Evolutionary conservation across 306 rosid genomes (phyloP), one percentile per base, ranked within the genome.

Genomic region (Malus sieversii): DNA sequence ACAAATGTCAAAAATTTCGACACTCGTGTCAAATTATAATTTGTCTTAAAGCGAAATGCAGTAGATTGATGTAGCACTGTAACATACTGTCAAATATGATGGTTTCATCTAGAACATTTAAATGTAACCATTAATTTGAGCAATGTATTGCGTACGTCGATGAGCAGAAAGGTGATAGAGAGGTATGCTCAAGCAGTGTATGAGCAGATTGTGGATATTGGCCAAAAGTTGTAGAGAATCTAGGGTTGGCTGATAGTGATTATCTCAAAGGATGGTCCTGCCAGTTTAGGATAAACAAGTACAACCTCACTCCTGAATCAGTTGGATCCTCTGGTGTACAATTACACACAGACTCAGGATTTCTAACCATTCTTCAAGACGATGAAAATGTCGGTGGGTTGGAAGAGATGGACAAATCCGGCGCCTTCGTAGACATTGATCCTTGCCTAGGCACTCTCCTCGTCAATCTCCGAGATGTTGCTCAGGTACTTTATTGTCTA

Each of bases 311-410:
- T 45, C 84, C 86, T 20, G 78, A 88, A 86, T 29, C 84, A 4
- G 74, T 83, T 8, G 95, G 95, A 3, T 78, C 85, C 14, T 84
- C 42, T 27, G 92, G 91, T 4, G 87, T 86, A 11, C 84, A 82
- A 22, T 8, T 84, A 0, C 95, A 89, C 82, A 86, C 90, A 2
- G 91, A 88, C 84, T 82, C 89, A 12, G 80, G 89, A 4, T 86
- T 88, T 70, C 13, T 88, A 16, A 89, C 92, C 45, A 78, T 86
- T 73, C 88, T 91, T 73, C 95, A 86, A 78, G 96, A 89, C 2
- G 92, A 89, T 75, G 92, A 91, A 67, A 75, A 72, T 20, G 91
- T 89, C 25, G 89, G 87, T 20, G 95, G 97, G 1, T 91, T 87
- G 46, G 82, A 91, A 85, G 82, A 86, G 10, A 77, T 87, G 86